These are phyloP conservation scores for Trichoderma aggressivum DNA, from an alignment of 2,329 filamentous ascomycete genomes.

Conservation along the genomic window DNA sequence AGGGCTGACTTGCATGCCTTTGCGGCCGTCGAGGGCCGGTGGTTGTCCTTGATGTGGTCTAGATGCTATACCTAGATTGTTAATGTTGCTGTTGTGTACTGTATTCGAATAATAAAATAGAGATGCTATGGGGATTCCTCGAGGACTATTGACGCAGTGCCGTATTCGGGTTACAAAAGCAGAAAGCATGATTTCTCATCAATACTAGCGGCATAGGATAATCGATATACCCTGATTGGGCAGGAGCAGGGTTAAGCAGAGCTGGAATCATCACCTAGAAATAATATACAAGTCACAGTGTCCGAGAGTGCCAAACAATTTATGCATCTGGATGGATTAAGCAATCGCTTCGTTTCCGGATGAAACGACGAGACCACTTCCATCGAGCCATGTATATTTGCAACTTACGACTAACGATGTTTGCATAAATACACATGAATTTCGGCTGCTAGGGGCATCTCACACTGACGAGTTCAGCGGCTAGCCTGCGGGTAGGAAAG, in stretches of 20 bases:
- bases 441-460: neutral
- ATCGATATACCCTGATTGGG: neutral
- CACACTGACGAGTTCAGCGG: neutral
- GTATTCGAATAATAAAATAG: neutral
- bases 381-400: neutral
- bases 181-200: neutral
- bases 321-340: neutral
- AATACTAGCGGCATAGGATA: neutral
- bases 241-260: neutral
- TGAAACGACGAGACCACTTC: neutral
- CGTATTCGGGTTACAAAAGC: neutral
- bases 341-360: neutral
- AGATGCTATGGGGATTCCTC: neutral
- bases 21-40: neutral
- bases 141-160: neutral
- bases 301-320: neutral
- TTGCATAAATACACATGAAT: neutral
- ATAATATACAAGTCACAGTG: neutral
- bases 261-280: neutral
- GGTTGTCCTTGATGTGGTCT: neutral
- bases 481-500: neutral
- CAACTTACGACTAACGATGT: neutral
- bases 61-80: neutral
- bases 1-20: neutral
- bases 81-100: neutral